Evolutionary conservation across 2,329 filamentous ascomycete species (phyloP).

Genomic region (Aspergillus fumigatus): DNA sequence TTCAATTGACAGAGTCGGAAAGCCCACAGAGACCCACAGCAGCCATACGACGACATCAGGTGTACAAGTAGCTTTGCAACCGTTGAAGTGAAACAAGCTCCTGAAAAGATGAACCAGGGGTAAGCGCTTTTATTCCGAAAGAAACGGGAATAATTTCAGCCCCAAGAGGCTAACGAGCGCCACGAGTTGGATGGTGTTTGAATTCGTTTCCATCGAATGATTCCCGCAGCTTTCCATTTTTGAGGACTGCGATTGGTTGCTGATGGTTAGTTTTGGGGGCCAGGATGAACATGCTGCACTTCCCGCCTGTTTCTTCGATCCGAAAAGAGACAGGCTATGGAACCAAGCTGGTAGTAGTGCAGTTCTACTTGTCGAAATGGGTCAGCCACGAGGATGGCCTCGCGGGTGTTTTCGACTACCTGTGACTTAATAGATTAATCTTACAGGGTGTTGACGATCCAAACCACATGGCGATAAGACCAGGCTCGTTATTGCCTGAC

Average conservation of each 20-base stretch:
- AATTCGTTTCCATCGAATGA: neutral
- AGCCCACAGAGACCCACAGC: neutral
- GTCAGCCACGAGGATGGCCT: neutral
- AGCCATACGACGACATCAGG: neutral
- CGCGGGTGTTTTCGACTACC: neutral
- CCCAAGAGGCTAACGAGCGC: constrained; percentile 14
- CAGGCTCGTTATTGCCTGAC: neutral
- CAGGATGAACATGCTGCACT: constrained; percentile 4
- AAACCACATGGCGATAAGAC: constrained; percentile 21
- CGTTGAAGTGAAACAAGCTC: neutral
- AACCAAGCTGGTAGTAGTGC: neutral
- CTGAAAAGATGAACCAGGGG: neutral
- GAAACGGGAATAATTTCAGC: constrained; percentile 10
- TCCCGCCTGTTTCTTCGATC: constrained; percentile 4
- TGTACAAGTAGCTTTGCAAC: neutral
- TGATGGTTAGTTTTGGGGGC: constrained; percentile 12
- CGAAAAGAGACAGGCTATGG: constrained; percentile 4
- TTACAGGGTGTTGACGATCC: constrained; percentile 11
- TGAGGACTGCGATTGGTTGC: neutral
- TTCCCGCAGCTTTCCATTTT: neutral
- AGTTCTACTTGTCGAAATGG: neutral
- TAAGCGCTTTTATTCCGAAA: neutral
- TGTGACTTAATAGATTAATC: neutral
- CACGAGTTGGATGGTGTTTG: neutral
- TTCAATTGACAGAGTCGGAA: neutral